Evolutionary conservation across 1,284 basidiomycete species (phyloP), one percentile per base, ranked within the genome.

Genomic region (Malassezia dermatis): DNA sequence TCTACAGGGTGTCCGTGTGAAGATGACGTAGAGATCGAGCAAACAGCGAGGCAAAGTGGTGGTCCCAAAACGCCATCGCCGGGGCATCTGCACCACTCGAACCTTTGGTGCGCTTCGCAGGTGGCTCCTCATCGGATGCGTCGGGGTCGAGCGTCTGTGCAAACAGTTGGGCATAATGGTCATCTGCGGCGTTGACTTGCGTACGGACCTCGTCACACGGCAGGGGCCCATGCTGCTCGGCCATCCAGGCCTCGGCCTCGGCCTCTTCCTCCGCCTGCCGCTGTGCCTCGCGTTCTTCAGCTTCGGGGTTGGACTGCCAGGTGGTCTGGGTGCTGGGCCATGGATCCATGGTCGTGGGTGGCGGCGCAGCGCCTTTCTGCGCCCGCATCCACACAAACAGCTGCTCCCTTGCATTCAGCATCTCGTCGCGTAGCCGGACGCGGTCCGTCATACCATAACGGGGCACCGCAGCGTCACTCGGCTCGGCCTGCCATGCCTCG

Each of bases 371-470:
- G 49, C 67, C 60, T 8, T 67, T 53, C 35, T 66, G 53, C 4
- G 49, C 35, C 3, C 68, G 58, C 68, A 71, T 69, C 68, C 68
- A 71, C 1, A 56, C 53, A 52, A 71, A 71, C 6, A 71, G 58
- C 44, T 63, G 63, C 27, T 71, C 67, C 11, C 59, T 56, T 3
- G 67, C 63, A 12, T 53, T 49, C 11, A 64, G 48, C 15, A 62
- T 62, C 19, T 69, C 66, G 47, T 71, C 66, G n/a, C 68, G 61
- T 46, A 71, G 32, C 13, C 68, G 51, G 0, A 71, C 60, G 37
- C 65, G 53, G 30, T 71, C 64, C 8, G 68, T 71, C 31, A 63
- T 52, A 2, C 55, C 62, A 10, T 66, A 62, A 4, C 60, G 8
- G 5, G 49, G 46, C 23, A 49, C 35, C 23, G 23, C 8, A 2